Evolutionary conservation across 345 rosid genomes (phyloP), one percentile per base, ranked within the genome.

Genomic region (Camelina neglecta): DNA sequence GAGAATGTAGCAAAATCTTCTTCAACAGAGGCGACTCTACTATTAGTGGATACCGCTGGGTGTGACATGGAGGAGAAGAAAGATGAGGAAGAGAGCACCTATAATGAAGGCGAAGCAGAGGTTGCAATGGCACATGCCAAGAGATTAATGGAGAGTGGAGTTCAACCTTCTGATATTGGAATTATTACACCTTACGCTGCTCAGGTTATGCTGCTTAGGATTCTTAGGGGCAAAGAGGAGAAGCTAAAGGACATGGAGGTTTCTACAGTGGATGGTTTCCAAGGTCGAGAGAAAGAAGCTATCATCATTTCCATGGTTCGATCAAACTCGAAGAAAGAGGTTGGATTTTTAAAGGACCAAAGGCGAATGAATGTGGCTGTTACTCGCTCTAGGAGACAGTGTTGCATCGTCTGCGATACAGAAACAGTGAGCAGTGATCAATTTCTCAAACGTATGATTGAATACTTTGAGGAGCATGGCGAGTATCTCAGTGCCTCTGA

Each of bases 1-100:
- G 99, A 86, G 51, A 85, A 85, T 69, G 92, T 86, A 23, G 78
- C 77, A 69, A 86, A 72, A 80, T 78, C 96, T 51, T 77, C 88
- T 73, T 84, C 96, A 57, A 92, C 99, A 29, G 97, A 92, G 81
- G 80, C 97, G 7, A 88, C 96, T 72, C 88, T 94, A 51, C 86
- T 94, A 56, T 90, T 94, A 44, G 77, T 94, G 35, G 97, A 94
- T 84, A 86, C 59, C 2, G 96, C 97, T 57, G 98, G 98, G 89
- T 92, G 99, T 75, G 97, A 92, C 76, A 95, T 92, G 97, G 99
- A 95, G 69, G 97, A 90, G 85, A 90, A 90, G 88, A 90, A 95
- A 86, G 99, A 92, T 73, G 99, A 95, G 78, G 99, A 95, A 84
- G 97, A 92, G 57, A 92, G 99, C 85, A 90, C 96, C 2, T 47